Evolutionary conservation across 106 monocot genomes (phyloP), one percentile per base, ranked within the genome.

Genomic region (Acorus gramineus): DNA sequence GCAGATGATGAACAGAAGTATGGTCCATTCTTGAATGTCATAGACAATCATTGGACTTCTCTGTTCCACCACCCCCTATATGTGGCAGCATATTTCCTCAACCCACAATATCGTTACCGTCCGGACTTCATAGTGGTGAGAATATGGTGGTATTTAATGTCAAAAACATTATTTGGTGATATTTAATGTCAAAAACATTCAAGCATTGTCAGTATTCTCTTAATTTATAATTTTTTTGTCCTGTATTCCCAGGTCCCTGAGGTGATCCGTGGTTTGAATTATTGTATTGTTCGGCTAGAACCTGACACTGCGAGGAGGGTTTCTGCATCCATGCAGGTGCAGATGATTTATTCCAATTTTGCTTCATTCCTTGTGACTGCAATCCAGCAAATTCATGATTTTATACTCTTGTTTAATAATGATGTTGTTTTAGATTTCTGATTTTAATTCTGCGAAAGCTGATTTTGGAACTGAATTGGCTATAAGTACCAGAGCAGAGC

Each of bases 381-480:
- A 4, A 62, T 50, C n/a, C 8, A 49, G n/a, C 59, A 11, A 53
- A 43, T 66, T 43, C 53, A 14, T 3, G 8, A 47, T 56, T 64
- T 14, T 1, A 50, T 12, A 47, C 4, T 63, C 48, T 68, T 53
- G 6, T 57, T 28, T 28, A 45, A 11, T 69, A 49, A 60, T 7
- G 8, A 74, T 4, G 53, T 50, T 0, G 56, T 79, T 54, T 5
- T 67, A 80, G 84, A 84, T 84, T 59, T 73, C 77, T 46, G 84
- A 84, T 63, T 84, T 79, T 67, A 70, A 67, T 72, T 76, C 70
- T 73, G 79, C 79, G 6, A 84, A 84, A 77, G 84, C 69, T 73
- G 79, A 80, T 71, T 80, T 84, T 71, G 84, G 84, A 63, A 84
- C 84, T 55, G 84, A 84, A 61, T 49, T 84, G 49, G 84, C 84